These are phyloP conservation scores for Protostelium mycophagum DNA, from an alignment of 78 protist species.

Conservation along the genomic window DNA sequence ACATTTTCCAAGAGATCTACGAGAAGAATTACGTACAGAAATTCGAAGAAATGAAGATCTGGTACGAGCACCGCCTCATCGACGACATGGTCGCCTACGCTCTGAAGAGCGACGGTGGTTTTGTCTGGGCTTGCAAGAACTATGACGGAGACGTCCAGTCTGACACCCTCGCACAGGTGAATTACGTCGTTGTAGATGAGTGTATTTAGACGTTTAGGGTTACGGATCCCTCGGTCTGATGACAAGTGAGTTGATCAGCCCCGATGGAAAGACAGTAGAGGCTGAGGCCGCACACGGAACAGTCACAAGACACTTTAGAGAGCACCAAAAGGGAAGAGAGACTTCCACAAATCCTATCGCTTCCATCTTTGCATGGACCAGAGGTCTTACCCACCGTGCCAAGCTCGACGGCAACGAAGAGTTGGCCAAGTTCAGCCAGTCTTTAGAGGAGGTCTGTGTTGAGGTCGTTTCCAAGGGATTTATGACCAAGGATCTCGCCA, in stretches of 20 bases:
- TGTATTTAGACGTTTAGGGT: slow-evolving; percentile 27
- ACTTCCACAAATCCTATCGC: slow-evolving; percentile 93
- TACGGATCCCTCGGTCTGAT: slow-evolving; percentile 93
- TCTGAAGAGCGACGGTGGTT: slow-evolving; percentile 81
- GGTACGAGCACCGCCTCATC: slow-evolving; percentile 91
- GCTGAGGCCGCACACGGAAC: slow-evolving; percentile 97
- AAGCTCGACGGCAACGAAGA: slow-evolving; percentile 76
- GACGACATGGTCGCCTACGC: slow-evolving; percentile 93
- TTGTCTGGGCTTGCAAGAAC: slow-evolving; percentile 96
- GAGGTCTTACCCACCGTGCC: slow-evolving; percentile 88
- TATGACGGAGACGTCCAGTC: slow-evolving; percentile 97
- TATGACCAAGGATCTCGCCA: slow-evolving; percentile 85
- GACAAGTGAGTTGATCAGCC: slow-evolving; percentile 87
- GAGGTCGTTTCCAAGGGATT: slow-evolving; percentile 48
- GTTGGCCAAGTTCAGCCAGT: slow-evolving; percentile 43
- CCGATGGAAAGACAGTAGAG: slow-evolving; percentile 87
- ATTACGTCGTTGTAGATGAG: not conserved
- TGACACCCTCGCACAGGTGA: slow-evolving; percentile 82
- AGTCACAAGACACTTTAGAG: slow-evolving; percentile 90
- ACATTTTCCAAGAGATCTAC: slow-evolving; percentile 83
- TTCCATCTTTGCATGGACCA: slow-evolving; percentile 92
- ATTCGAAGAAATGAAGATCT: slow-evolving; percentile 64
- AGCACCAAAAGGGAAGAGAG: slow-evolving; percentile 77
- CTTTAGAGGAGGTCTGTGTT: slow-evolving; percentile 55
- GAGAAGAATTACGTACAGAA: slow-evolving; percentile 32